These are phyloP conservation scores for Aspergillus sclerotiicarbonarius DNA, from an alignment of 495 filamentous ascomycete genomes.

Conservation along the genomic window DNA sequence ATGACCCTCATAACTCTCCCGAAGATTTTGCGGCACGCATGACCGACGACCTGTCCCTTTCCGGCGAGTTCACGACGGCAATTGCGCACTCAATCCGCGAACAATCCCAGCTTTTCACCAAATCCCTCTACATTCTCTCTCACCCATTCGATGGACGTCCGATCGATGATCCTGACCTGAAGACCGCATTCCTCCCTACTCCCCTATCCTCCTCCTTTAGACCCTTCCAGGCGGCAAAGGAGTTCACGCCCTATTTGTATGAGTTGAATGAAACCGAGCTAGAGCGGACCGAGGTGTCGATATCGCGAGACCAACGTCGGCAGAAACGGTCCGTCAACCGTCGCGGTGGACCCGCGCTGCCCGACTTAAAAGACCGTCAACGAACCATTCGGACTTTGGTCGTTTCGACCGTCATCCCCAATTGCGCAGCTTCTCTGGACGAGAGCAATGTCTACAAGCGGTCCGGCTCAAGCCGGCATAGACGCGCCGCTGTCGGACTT, in stretches of 20 bases:
- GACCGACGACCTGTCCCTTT: slow-evolving; percentile 85
- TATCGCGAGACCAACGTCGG: slow-evolving; percentile 86
- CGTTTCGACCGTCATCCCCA: slow-evolving; percentile 87
- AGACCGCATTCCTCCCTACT: slow-evolving; percentile 79
- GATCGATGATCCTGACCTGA: slow-evolving; percentile 85
- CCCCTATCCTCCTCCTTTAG: slow-evolving; percentile 81
- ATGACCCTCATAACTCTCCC: slow-evolving; percentile 86
- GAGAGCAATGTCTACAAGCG: slow-evolving; percentile 83
- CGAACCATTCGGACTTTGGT: slow-evolving; percentile 87
- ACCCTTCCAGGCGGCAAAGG: slow-evolving; percentile 85
- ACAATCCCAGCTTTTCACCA: slow-evolving; percentile 89
- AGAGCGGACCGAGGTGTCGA: slow-evolving; percentile 85
- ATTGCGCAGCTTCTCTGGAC: slow-evolving; percentile 75
- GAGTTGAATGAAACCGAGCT: slow-evolving; percentile 89
- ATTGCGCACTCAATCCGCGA: slow-evolving; percentile 97
- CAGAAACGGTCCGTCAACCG: slow-evolving; percentile 95
- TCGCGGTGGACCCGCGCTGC: slow-evolving; percentile 88
- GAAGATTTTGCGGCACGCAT: slow-evolving; percentile 91
- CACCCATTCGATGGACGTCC: slow-evolving; percentile 95
- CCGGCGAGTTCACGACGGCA: slow-evolving; percentile 94
- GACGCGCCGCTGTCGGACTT: slow-evolving; percentile 45
- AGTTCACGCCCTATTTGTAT: slow-evolving; percentile 89
- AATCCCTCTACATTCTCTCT: slow-evolving; percentile 86
- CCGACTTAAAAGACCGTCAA: slow-evolving; percentile 92
- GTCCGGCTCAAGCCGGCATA: slow-evolving; percentile 53